Conservation (phyloP, 2,329 filamentous ascomycete species). For the Coniochaeta hoffmannii region DNA sequence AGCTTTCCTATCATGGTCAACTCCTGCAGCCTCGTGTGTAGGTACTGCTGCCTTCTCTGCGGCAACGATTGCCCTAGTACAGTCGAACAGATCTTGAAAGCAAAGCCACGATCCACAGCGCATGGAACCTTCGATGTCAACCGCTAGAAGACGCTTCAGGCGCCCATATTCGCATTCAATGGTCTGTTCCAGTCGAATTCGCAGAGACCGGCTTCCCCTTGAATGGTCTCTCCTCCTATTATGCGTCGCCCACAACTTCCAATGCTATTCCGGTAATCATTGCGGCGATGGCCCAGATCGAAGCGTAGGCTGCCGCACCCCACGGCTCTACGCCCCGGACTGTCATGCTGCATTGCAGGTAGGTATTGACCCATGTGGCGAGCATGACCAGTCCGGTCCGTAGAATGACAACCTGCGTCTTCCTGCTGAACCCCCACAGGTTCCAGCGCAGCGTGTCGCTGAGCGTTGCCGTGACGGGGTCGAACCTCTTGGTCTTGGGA, state of each 20-base stretch:
- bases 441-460: conserved; percentile 66
- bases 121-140: background rate
- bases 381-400: conserved; percentile 55
- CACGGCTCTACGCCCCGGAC: conserved; percentile 61
- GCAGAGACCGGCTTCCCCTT: too few relatives aligned
- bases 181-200: too few relatives aligned
- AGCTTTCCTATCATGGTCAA: too few relatives aligned
- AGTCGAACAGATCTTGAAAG: background rate
- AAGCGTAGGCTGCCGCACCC: conserved; percentile 67
- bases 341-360: conserved; percentile 58
- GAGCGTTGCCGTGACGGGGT: conserved; percentile 58
- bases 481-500: conserved; percentile 45
- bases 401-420: conserved; percentile 55
- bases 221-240: conserved; percentile 17
- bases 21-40: too few relatives aligned
- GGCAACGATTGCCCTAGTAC: background rate
- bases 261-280: conserved; percentile 50
- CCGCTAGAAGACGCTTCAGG: too few relatives aligned
- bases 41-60: too few relatives aligned
- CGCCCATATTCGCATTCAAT: too few relatives aligned
- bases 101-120: background rate
- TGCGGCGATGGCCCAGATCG: conserved; percentile 65
- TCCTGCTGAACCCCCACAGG: conserved; percentile 59
- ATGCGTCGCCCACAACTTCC: conserved; percentile 43
- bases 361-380: conserved; percentile 50